Conservation (phyloP, 129 eudicot genomes). For the Tanacetum coccineum region DNA sequence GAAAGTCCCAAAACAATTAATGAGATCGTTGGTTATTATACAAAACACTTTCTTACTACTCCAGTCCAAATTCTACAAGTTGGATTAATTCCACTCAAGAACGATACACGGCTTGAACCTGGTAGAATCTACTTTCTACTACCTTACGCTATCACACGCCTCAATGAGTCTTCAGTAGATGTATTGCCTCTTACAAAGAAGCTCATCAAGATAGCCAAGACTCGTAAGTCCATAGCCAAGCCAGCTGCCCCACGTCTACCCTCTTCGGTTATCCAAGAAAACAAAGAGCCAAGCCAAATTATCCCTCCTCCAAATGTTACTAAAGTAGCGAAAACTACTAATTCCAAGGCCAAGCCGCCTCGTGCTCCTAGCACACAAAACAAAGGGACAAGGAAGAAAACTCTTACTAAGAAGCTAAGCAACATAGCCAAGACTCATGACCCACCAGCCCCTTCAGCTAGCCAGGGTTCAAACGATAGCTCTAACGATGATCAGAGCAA, state of each 20-base stretch:
- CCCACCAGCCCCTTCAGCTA: not conserved
- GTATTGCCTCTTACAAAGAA: constrained; percentile 25
- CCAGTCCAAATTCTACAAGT: constrained; percentile 39
- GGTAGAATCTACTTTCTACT: constrained; percentile 50
- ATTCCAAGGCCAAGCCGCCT: constrained; percentile 12
- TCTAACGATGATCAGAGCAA: not conserved
- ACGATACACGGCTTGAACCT: constrained; percentile 29
- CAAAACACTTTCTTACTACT: constrained; percentile 49
- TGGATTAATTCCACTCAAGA: constrained; percentile 35
- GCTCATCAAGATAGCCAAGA: too few relatives aligned
- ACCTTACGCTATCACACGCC: constrained; percentile 38
- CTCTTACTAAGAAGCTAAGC: constrained; percentile 31
- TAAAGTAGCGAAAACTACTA: constrained; percentile 21
- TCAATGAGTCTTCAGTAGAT: constrained; percentile 41
- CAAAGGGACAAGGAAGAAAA: not conserved
- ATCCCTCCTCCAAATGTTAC: constrained; percentile 23
- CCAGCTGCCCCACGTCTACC: too few relatives aligned
- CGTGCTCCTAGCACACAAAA: constrained; percentile 8
- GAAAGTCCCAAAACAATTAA: constrained; percentile 41
- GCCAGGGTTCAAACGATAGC: not conserved
- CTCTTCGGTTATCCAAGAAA: too few relatives aligned
- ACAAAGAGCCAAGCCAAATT: not conserved
- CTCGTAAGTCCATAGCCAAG: too few relatives aligned
- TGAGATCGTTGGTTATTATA: constrained; percentile 28
- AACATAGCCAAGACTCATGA: constrained; percentile 21